A percentile compares a stretch with the other conserved stretches of the same genome.
Evolutionary conservation across 148 eudicot species (phyloP).

Genomic region (Vaccinium darrowii): DNA sequence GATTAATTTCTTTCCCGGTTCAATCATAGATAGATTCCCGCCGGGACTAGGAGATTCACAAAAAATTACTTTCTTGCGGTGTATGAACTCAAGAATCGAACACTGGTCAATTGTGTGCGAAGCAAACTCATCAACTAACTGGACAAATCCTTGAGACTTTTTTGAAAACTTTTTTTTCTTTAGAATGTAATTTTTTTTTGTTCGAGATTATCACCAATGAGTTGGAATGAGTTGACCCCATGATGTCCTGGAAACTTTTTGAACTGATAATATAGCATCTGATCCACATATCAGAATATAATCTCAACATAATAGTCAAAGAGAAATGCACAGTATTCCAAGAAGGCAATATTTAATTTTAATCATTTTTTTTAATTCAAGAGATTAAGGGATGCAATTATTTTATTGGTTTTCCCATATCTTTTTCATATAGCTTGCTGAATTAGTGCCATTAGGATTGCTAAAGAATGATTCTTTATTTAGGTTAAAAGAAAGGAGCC

Average conservation of each 20-base stretch:
- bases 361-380: background rate
- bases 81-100: too few relatives aligned
- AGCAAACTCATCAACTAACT: too few relatives aligned
- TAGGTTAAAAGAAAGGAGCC: background rate
- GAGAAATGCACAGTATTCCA: slow-evolving; percentile 7
- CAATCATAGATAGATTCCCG: too few relatives aligned
- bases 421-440: background rate
- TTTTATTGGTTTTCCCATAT: background rate
- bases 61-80: too few relatives aligned
- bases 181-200: background rate
- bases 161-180: background rate
- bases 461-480: background rate
- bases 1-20: too few relatives aligned
- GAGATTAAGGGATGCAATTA: background rate
- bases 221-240: slow-evolving; percentile 17
- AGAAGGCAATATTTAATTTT: background rate
- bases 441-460: background rate
- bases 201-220: slow-evolving; percentile 2
- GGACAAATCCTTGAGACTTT: too few relatives aligned
- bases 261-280: background rate
- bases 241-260: background rate
- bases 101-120: too few relatives aligned
- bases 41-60: too few relatives aligned
- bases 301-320: background rate
- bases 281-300: background rate